Evolutionary conservation across 2,329 filamentous ascomycete genomes (phyloP).

Genomic region (Phyllosticta citrichinensis): DNA sequence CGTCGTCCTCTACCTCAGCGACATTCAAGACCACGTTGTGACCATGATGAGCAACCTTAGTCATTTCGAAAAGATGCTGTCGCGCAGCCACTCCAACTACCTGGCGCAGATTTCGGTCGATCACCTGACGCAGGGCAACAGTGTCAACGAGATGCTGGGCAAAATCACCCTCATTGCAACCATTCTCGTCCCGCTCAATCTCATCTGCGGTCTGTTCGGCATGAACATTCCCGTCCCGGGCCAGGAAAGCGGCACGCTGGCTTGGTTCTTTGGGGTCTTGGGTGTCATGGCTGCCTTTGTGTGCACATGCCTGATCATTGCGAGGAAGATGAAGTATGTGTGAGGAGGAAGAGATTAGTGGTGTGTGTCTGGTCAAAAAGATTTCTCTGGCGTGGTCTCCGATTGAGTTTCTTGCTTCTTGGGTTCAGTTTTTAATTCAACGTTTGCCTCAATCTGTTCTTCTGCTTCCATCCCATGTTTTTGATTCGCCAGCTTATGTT

Average conservation of each 20-base stretch:
- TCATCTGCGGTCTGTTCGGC: constrained; percentile 78
- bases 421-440: neutral
- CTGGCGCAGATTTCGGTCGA: constrained; percentile 89
- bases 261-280: constrained; percentile 53
- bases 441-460: neutral
- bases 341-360: neutral
- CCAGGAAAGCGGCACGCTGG: constrained; percentile 26
- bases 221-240: constrained; percentile 73
- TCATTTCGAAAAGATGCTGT: constrained; percentile 97
- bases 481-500: neutral
- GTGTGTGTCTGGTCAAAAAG: neutral
- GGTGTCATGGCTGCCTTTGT: constrained; percentile 42
- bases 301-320: constrained; percentile 27
- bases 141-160: constrained; percentile 79
- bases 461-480: neutral
- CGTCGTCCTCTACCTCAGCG: constrained; percentile 89
- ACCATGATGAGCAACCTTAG: constrained; percentile 96
- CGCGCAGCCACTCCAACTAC: constrained; percentile 89
- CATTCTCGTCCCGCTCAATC: constrained; percentile 89
- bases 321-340: constrained; percentile 31
- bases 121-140: constrained; percentile 77
- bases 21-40: constrained; percentile 98
- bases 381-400: neutral
- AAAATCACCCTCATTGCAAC: constrained; percentile 94
- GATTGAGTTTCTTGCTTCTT: neutral